These are phyloP conservation scores for Nectriaceae sp. DNA, from an alignment of 2,329 filamentous ascomycete species.

Conservation along the genomic window DNA sequence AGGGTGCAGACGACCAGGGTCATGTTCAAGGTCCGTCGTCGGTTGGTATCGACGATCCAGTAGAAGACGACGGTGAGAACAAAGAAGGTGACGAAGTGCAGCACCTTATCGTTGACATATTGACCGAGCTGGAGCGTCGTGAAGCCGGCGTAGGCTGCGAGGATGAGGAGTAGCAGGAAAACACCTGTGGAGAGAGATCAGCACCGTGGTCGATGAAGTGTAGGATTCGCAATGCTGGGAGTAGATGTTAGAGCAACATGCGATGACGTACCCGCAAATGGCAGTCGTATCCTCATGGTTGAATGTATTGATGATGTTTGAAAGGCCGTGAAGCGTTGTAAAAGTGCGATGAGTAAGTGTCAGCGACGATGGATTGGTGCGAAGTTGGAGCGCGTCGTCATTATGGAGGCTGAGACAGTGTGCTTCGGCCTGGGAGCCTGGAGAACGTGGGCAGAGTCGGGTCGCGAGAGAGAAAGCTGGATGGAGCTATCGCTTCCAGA, in stretches of 20 bases:
- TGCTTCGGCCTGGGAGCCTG: not conserved
- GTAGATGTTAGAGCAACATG: not conserved
- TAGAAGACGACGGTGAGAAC: slow-evolving; percentile 86
- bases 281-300: slow-evolving; percentile 80
- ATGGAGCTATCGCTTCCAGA: too few relatives aligned
- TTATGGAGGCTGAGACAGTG: slow-evolving; percentile 3
- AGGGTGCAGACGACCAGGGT: slow-evolving; percentile 80
- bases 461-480: too few relatives aligned
- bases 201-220: not conserved
- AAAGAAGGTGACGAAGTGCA: slow-evolving; percentile 90
- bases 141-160: slow-evolving; percentile 79
- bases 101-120: slow-evolving; percentile 82
- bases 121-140: slow-evolving; percentile 58
- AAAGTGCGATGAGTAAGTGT: not conserved
- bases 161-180: slow-evolving; percentile 70
- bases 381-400: slow-evolving; percentile 1
- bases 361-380: too few relatives aligned
- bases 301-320: slow-evolving; percentile 3
- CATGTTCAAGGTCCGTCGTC: slow-evolving; percentile 81
- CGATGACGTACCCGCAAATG: slow-evolving; percentile 74
- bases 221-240: not conserved
- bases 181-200: slow-evolving; percentile 50
- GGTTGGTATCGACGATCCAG: slow-evolving; percentile 92
- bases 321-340: not conserved
- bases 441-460: too few relatives aligned